A percentile compares a stretch with the other conserved stretches of the same genome.
Conservation (phyloP, 192 early-diverging fungal species). For the Coemansia sp. region DNA sequence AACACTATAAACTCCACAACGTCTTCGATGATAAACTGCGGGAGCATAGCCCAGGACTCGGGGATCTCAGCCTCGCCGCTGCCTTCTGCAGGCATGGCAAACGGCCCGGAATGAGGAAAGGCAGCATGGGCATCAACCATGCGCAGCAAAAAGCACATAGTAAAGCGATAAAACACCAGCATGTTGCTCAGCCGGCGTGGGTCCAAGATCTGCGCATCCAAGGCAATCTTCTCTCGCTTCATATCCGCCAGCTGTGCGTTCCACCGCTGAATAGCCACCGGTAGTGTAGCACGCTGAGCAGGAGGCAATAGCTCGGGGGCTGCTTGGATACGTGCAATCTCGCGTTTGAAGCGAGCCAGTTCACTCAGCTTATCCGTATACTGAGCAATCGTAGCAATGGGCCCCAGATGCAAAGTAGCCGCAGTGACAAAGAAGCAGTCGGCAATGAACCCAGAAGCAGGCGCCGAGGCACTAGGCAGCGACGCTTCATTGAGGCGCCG, state of each 20-base stretch:
- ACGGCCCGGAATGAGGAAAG: constrained; percentile 35
- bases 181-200: constrained; percentile 61
- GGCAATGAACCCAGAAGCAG: constrained; percentile 81
- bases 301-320: constrained; percentile 25
- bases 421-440: constrained; percentile 86
- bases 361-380: constrained; percentile 69
- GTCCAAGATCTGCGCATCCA: constrained; percentile 78
- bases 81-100: constrained; percentile 33
- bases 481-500: neutral
- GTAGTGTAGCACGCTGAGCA: constrained; percentile 26
- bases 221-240: constrained; percentile 64
- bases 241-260: constrained; percentile 67
- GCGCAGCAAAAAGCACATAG: constrained; percentile 84
- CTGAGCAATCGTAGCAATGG: constrained; percentile 66
- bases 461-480: neutral
- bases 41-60: constrained; percentile 65
- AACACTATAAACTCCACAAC: constrained; percentile 58
- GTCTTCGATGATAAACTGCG: constrained; percentile 93
- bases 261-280: constrained; percentile 59
- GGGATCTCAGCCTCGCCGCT: neutral
- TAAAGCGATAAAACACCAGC: constrained; percentile 83
- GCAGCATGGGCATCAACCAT: constrained; percentile 57
- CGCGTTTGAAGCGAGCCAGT: constrained; percentile 65
- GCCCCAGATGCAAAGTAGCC: constrained; percentile 74
- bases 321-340: constrained; percentile 58